phyloP scores from a whole-genome alignment of 768 basidiomycete genomes.

The Tulasnella calospora region DNA sequence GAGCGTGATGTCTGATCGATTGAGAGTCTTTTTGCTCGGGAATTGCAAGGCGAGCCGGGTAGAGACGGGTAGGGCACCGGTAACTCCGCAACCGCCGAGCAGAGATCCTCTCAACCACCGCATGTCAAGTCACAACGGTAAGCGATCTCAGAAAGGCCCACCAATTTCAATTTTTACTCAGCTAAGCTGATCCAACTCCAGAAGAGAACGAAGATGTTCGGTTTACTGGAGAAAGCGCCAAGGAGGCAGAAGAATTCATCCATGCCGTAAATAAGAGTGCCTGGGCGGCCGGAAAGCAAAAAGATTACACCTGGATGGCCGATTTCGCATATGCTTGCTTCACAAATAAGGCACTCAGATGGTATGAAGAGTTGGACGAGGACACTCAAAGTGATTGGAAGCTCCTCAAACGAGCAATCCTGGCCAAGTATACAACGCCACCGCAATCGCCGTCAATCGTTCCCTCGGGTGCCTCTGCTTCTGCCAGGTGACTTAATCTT shows the following conservation, averaged over 20 bases:
- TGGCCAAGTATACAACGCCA: not conserved
- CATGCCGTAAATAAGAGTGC: not conserved
- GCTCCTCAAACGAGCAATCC: not conserved
- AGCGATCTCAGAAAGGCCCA: not conserved
- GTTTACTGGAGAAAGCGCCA: not conserved
- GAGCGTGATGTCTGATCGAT: no score
- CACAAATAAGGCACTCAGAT: not conserved
- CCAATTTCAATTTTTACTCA: not conserved
- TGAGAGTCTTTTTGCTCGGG: no score
- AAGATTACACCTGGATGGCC: not conserved
- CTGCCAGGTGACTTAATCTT: no score
- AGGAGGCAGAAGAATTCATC: not conserved
- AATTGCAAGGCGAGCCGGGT: no score
- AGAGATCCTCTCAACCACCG: no score
- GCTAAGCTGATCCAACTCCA: no score
- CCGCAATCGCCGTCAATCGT: no score
- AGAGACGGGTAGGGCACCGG: no score
- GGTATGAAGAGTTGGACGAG: not conserved
- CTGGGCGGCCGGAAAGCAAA: not conserved
- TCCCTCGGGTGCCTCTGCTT: no score
- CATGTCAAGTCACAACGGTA: not conserved
- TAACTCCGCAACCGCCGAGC: no score
- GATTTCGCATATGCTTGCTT: not conserved
- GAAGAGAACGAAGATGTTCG: no score
- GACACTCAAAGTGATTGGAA: not conserved